Percentiles rank a stretch among this genome's conserved stretches.
phyloP scores from a whole-genome alignment of 306 rosid species.

The Malus sylvestris region DNA sequence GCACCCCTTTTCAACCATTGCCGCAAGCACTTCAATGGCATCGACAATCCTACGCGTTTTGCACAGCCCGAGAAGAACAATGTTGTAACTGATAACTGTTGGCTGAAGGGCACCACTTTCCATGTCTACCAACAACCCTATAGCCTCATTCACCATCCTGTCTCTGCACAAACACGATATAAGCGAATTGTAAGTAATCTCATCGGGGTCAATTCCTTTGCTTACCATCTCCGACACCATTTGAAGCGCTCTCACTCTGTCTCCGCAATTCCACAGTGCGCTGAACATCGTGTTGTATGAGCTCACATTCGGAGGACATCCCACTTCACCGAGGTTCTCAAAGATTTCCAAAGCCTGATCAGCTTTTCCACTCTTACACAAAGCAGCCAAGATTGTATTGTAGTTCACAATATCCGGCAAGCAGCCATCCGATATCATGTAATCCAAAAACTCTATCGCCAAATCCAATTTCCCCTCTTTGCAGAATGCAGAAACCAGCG shows the following conservation, averaged over 20 bases:
- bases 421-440: slow-evolving; percentile 73
- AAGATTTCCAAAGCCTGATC: slow-evolving; percentile 63
- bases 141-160: slow-evolving; percentile 74
- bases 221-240: slow-evolving; percentile 66
- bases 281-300: slow-evolving; percentile 81
- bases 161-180: slow-evolving; percentile 86
- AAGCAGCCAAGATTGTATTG: slow-evolving; percentile 62
- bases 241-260: slow-evolving; percentile 51
- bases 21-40: slow-evolving; percentile 58
- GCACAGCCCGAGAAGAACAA: slow-evolving; percentile 68
- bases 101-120: slow-evolving; percentile 43
- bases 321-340: slow-evolving; percentile 57
- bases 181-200: slow-evolving; percentile 68
- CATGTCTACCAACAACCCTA: slow-evolving; percentile 73
- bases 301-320: slow-evolving; percentile 76
- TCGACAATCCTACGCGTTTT: slow-evolving; percentile 48
- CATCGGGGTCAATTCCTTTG: slow-evolving; percentile 58
- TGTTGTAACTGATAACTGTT: slow-evolving; percentile 62
- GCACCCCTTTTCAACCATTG: slow-evolving; percentile 63
- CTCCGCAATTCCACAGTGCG: slow-evolving; percentile 68
- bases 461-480: slow-evolving; percentile 58
- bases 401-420: slow-evolving; percentile 75
- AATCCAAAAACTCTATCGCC: slow-evolving; percentile 56
- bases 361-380: slow-evolving; percentile 65
- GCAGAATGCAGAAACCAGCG: slow-evolving; percentile 67